Evolutionary conservation across 345 rosid species (phyloP), one percentile per base, ranked within the genome.

Genomic region (Anastatica hierochuntica): DNA sequence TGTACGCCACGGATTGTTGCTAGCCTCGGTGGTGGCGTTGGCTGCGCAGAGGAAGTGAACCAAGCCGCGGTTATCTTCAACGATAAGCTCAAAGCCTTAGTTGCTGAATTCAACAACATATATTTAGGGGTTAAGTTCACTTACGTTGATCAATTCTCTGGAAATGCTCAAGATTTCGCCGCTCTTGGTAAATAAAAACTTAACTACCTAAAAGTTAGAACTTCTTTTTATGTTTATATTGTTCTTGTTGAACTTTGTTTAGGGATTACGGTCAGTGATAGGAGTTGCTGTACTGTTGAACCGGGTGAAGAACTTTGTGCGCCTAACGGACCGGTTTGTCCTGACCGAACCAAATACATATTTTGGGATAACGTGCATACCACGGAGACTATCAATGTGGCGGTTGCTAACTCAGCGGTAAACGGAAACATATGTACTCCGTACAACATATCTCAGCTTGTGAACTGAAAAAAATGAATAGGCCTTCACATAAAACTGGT

Each of bases 321-420:
- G 4, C 48, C 49, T 0, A 31, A 48, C 18, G 18, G 50, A 12
- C 48, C 52, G 21, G 68, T 82, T 24, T 76, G 92, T 57, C 26
- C 37, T 18, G 36, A 60, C 38, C 58, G 85, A 59, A 50, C 15
- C 34, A 7, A 10, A 14, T 71, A 64, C 48, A 47, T 62, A 12
- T 76, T 74, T 43, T 80, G 80, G 82, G 90, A 80, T 18, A 74
- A 67, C 43, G 72, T 63, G n/a, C 90, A 77, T 52, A 62, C 77
- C 1, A 67, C 88, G 0, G 77, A 80, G 41, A 30, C 26, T 1
- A 53, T 67, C 7, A 79, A 63, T 45, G 4, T 1, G 1, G 7
- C 49, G 56, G 14, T 38, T 1, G 86, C 74, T 12, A 56, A 6
- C 37, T 10, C 20, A 24, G 52, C 66, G 16, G 54, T 10, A 45